These are phyloP conservation scores for Saturnispora diversa DNA, from an alignment of 805 yeast species.

Conservation along the genomic window DNA sequence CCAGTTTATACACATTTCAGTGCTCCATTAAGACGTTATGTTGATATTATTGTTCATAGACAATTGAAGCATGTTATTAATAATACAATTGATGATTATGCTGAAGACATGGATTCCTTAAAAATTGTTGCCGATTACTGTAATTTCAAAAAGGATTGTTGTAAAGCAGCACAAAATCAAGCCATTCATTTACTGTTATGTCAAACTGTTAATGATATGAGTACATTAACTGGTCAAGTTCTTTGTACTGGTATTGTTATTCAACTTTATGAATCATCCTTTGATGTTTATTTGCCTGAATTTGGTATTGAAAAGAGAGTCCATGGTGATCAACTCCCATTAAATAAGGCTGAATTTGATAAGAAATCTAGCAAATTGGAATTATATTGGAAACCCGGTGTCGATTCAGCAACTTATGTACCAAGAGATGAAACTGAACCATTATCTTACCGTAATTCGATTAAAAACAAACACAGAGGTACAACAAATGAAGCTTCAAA, in stretches of 20 bases:
- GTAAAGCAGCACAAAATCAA: slow-evolving; percentile 88
- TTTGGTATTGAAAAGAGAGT: slow-evolving; percentile 93
- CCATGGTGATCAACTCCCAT: slow-evolving; percentile 94
- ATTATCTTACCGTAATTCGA: slow-evolving; percentile 66
- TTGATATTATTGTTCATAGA: slow-evolving; percentile 87
- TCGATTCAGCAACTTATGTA: slow-evolving; percentile 82
- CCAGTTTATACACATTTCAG: slow-evolving; percentile 90
- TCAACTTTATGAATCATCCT: slow-evolving; percentile 93
- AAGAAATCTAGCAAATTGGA: slow-evolving; percentile 60
- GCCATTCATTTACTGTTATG: slow-evolving; percentile 80
- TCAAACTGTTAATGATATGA: slow-evolving; percentile 73
- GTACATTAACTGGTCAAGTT: slow-evolving; percentile 67
- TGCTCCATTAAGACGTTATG: slow-evolving; percentile 87
- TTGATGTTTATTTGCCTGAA: slow-evolving; percentile 87
- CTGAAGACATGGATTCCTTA: slow-evolving; percentile 57
- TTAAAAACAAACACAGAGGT: slow-evolving; percentile 65
- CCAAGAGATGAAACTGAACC: slow-evolving; percentile 86
- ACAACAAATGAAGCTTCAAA: slow-evolving; percentile 35
- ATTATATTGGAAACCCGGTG: slow-evolving; percentile 86
- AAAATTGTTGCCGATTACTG: slow-evolving; percentile 86
- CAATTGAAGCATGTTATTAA: slow-evolving; percentile 67
- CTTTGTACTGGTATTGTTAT: slow-evolving; percentile 79
- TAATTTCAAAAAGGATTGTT: slow-evolving; percentile 91
- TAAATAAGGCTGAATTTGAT: slow-evolving; percentile 87
- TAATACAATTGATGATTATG: slow-evolving; percentile 32